A percentile compares a stretch with the other conserved stretches of the same genome.
These are phyloP conservation scores for Aureobasidium subglaciale DNA, from an alignment of 2,329 filamentous ascomycete genomes.

Conservation along the genomic window DNA sequence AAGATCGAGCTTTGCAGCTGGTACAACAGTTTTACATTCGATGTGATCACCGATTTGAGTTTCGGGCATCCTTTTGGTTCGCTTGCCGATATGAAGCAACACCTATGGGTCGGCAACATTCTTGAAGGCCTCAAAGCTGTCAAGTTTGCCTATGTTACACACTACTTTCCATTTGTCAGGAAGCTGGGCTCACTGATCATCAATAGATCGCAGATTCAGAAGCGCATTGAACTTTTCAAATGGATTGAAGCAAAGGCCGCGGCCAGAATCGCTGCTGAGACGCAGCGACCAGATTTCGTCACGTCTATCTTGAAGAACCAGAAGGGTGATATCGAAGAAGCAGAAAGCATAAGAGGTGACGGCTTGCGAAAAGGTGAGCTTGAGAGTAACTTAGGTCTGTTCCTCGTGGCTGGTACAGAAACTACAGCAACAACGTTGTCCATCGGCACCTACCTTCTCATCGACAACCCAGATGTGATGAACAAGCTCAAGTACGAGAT, in stretches of 20 bases:
- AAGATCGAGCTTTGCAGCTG: slow-evolving; percentile 25
- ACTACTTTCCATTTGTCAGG: slow-evolving; percentile 22
- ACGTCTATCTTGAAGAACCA: slow-evolving; percentile 20
- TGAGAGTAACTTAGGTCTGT: neutral
- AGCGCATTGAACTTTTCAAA: slow-evolving; percentile 21
- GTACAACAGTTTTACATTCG: slow-evolving; percentile 34
- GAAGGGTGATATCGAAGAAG: slow-evolving; percentile 16
- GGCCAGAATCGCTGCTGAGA: slow-evolving; percentile 25
- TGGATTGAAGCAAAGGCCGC: slow-evolving; percentile 23
- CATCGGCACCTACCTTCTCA: slow-evolving; percentile 35
- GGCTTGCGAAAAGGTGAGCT: neutral
- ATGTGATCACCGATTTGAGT: slow-evolving; percentile 31
- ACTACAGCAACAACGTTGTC: slow-evolving; percentile 44
- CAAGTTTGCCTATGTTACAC: slow-evolving; percentile 23
- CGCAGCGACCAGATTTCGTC: slow-evolving; percentile 22
- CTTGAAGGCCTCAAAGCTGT: slow-evolving; percentile 23
- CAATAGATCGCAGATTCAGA: slow-evolving; percentile 18
- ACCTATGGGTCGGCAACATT: slow-evolving; percentile 27
- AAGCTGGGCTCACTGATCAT: slow-evolving; percentile 18
- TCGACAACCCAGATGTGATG: slow-evolving; percentile 32
- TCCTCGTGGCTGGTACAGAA: slow-evolving; percentile 39
- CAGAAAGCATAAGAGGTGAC: slow-evolving; percentile 19
- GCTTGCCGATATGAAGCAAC: slow-evolving; percentile 22
- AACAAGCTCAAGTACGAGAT: slow-evolving; percentile 37
- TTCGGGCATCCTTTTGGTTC: slow-evolving; percentile 29